Conservation (phyloP, 495 filamentous ascomycete genomes). For the Margaritispora aquatica region DNA sequence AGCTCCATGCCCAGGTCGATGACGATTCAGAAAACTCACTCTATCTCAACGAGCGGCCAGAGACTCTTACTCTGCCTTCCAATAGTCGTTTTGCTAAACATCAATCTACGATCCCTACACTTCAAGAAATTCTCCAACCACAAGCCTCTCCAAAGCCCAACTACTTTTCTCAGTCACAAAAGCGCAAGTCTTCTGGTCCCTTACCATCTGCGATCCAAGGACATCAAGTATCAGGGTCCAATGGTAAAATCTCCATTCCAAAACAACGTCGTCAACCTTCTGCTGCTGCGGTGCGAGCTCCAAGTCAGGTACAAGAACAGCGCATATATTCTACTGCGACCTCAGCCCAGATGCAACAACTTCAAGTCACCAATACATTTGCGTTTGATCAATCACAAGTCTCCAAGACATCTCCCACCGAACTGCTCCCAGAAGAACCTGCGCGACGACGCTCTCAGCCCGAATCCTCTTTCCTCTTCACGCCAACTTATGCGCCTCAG, state of each 20-base stretch:
- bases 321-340: background rate
- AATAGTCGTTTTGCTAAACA: slow-evolving; percentile 12
- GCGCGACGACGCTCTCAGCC: background rate
- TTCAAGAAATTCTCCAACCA: background rate
- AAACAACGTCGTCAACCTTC: background rate
- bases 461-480: background rate
- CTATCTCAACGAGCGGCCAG: slow-evolving; percentile 24
- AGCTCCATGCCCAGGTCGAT: slow-evolving; percentile 29
- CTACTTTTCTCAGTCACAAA: background rate
- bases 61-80: slow-evolving; percentile 24
- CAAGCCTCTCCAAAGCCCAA: slow-evolving; percentile 3
- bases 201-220: background rate
- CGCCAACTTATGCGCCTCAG: background rate
- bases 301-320: background rate
- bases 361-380: background rate
- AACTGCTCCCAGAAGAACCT: background rate
- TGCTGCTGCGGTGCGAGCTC: background rate
- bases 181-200: background rate
- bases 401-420: background rate
- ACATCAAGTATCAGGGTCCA: background rate
- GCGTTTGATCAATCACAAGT: background rate
- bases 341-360: background rate
- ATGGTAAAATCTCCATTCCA: background rate
- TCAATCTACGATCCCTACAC: background rate
- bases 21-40: slow-evolving; percentile 29